phyloP scores from a whole-genome alignment of 176 grass and related monocot species.

The Cymbopogon citratus region DNA sequence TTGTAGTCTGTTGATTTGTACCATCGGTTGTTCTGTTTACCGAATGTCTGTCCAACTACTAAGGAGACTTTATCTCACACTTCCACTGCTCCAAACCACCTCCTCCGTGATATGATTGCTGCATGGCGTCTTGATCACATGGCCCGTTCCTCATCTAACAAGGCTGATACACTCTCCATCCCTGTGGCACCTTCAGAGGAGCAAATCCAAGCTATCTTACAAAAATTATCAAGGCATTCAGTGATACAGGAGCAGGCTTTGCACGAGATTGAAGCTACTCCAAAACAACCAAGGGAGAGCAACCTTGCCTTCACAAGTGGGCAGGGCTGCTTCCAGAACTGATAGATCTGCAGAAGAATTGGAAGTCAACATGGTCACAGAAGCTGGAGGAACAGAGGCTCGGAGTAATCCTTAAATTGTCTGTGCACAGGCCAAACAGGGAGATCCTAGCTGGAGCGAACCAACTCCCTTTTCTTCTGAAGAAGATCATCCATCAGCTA shows the following conservation, averaged over 20 bases:
- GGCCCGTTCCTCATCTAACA: not conserved
- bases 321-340: conserved; percentile 13
- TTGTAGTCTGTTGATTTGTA: conserved; percentile 34
- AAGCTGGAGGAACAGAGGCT: conserved; percentile 31
- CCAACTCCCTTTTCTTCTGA: conserved; percentile 22
- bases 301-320: conserved; percentile 18
- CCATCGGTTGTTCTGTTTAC: not conserved
- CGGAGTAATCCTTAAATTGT: conserved; percentile 23
- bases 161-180: not conserved
- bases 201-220: conserved; percentile 30
- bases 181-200: conserved; percentile 26
- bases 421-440: conserved; percentile 34
- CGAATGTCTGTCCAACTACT: conserved; percentile 18
- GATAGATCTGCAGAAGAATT: conserved; percentile 33
- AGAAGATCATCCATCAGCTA: not conserved
- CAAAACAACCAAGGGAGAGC: conserved; percentile 31
- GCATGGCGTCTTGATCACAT: conserved; percentile 35
- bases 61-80: conserved; percentile 18
- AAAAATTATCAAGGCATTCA: conserved; percentile 20
- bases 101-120: conserved; percentile 40
- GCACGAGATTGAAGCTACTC: conserved; percentile 28
- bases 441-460: conserved; percentile 25
- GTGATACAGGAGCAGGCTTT: conserved; percentile 25
- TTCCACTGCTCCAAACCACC: conserved; percentile 22
- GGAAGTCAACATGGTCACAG: conserved; percentile 23